Conservation (phyloP, 225 moss, liverwort and hornwort genomes). For the Sphagnum contortum region DNA sequence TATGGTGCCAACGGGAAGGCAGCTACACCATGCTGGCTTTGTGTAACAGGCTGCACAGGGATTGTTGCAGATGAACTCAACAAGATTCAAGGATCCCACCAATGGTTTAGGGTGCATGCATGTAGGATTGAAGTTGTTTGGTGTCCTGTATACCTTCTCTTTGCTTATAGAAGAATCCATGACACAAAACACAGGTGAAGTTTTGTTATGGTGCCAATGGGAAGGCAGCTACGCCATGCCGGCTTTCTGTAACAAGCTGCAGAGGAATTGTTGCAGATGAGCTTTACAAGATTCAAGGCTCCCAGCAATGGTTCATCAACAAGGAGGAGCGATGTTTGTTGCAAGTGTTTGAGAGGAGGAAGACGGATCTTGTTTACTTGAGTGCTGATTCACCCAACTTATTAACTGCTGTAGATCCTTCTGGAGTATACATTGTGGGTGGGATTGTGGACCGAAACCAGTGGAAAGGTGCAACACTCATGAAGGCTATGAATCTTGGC, state of each 20-base stretch:
- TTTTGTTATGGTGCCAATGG: slow-evolving; percentile 37
- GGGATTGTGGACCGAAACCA: slow-evolving; percentile 50
- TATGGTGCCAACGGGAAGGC: slow-evolving; percentile 36
- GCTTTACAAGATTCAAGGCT: slow-evolving; percentile 40
- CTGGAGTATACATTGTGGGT: slow-evolving; percentile 39
- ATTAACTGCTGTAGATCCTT: slow-evolving; percentile 19
- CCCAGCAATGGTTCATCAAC: slow-evolving; percentile 34
- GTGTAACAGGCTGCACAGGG: slow-evolving; percentile 32
- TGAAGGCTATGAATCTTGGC: slow-evolving; percentile 28
- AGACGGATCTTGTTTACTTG: slow-evolving; percentile 39
- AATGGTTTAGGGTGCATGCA: slow-evolving; percentile 15
- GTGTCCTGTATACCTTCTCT: too few relatives aligned
- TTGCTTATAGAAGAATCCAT: too few relatives aligned
- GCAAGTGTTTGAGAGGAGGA: slow-evolving; percentile 31
- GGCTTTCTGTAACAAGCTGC: slow-evolving; percentile 34
- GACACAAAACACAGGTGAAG: slow-evolving; percentile 22
- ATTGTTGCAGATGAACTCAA: slow-evolving; percentile 20
- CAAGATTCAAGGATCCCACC: slow-evolving; percentile 32
- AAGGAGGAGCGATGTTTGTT: slow-evolving; percentile 28
- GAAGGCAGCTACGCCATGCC: slow-evolving; percentile 22
- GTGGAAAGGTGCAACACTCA: slow-evolving; percentile 38
- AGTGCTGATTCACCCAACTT: slow-evolving; percentile 38
- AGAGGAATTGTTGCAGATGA: slow-evolving; percentile 16
- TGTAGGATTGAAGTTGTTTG: too few relatives aligned
- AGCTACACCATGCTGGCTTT: slow-evolving; percentile 23